A percentile compares a stretch with the other conserved stretches of the same genome.
Conservation (phyloP, 805 yeast genomes). For the Kazachstania bromeliacearum region DNA sequence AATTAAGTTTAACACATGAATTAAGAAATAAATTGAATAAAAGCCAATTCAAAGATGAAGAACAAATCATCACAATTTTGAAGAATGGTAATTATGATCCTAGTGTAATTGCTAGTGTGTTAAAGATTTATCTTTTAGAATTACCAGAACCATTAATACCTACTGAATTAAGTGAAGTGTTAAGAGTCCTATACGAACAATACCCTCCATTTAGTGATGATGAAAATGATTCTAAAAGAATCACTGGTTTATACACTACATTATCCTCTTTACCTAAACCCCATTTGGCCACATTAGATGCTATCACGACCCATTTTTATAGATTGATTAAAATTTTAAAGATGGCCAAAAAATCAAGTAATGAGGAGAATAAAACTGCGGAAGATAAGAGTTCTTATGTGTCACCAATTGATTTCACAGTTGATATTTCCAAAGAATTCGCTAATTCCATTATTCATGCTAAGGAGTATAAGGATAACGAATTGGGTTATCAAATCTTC, state of each 20-base stretch:
- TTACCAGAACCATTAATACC: slow-evolving; percentile 72
- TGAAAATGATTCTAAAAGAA: slow-evolving; percentile 29
- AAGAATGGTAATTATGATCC: slow-evolving; percentile 36
- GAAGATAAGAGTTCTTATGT: slow-evolving; percentile 8
- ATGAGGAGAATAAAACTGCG: background rate
- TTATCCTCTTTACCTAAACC: slow-evolving; percentile 58
- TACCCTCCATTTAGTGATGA: slow-evolving; percentile 28
- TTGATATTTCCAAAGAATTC: slow-evolving; percentile 54
- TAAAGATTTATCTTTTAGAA: slow-evolving; percentile 68
- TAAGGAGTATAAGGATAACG: slow-evolving; percentile 43
- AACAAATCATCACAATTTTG: slow-evolving; percentile 26
- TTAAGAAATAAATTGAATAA: slow-evolving; percentile 46
- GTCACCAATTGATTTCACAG: slow-evolving; percentile 31
- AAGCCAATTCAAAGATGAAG: slow-evolving; percentile 25
- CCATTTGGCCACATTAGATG: slow-evolving; percentile 71
- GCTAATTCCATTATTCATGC: slow-evolving; percentile 46
- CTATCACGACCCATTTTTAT: slow-evolving; percentile 65
- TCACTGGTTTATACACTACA: slow-evolving; percentile 56
- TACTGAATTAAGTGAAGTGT: slow-evolving; percentile 51
- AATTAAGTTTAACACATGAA: slow-evolving; percentile 50
- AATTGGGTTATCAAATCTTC: slow-evolving; percentile 48
- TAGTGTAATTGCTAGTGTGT: slow-evolving; percentile 52
- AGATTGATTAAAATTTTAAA: slow-evolving; percentile 48
- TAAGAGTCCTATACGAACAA: slow-evolving; percentile 55
- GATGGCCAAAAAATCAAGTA: slow-evolving; percentile 30